phyloP scores from a whole-genome alignment of 2,329 filamentous ascomycete genomes.

The Arthrobotrys sinensis region DNA sequence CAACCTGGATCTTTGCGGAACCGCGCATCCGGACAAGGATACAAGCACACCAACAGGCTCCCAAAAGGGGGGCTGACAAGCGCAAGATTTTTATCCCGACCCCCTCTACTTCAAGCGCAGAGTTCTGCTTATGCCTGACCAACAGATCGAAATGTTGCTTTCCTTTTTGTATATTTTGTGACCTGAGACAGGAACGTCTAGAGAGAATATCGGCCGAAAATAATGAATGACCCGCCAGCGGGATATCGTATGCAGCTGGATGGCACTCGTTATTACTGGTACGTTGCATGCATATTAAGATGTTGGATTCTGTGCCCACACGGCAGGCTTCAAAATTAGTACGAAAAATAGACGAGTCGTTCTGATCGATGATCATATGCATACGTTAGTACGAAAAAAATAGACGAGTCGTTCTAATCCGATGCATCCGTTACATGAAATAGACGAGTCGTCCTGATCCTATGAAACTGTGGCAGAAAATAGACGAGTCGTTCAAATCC shows the following conservation, averaged over 20 bases:
- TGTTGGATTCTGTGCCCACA: constrained; percentile 6
- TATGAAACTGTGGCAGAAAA: too few relatives aligned
- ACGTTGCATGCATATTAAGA: constrained; percentile 17
- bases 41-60: constrained; percentile 21
- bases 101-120: constrained; percentile 18
- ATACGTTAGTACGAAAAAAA: neutral
- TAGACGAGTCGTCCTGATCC: neutral
- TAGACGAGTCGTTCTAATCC: neutral
- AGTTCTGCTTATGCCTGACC: constrained; percentile 27
- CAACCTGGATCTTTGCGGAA: constrained; percentile 21
- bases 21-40: constrained; percentile 31
- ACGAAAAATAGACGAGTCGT: constrained; percentile 27
- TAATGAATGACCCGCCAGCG: constrained; percentile 15
- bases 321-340: constrained; percentile 1
- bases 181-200: neutral
- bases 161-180: constrained; percentile 12
- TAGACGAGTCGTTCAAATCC: neutral
- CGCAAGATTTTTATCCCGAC: constrained; percentile 12
- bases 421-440: too few relatives aligned
- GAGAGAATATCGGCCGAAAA: constrained; percentile 22
- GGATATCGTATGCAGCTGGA: neutral
- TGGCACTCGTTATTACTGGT: neutral
- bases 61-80: constrained; percentile 27
- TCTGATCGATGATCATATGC: neutral
- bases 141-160: constrained; percentile 17